phyloP scores from a whole-genome alignment of 2,329 filamentous ascomycete genomes.

The Phialophora macrospora region DNA sequence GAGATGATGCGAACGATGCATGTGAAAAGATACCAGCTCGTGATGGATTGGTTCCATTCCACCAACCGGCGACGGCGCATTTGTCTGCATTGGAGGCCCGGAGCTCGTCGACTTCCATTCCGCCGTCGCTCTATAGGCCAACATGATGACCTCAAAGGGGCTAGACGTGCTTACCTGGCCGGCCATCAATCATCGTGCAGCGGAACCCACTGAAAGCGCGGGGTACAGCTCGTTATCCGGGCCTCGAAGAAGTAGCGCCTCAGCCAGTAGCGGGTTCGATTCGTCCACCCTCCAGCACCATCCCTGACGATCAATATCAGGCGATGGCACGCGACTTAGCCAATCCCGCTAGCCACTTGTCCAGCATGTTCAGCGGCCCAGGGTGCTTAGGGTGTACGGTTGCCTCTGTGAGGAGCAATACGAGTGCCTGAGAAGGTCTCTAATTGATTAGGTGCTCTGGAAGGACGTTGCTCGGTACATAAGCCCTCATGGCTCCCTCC shows the following conservation, averaged over 20 bases:
- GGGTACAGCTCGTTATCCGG: slow-evolving; percentile 9
- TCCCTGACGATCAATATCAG: neutral
- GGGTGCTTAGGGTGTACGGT: neutral
- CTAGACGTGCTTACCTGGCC: neutral
- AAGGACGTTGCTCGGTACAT: neutral
- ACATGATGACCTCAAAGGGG: neutral
- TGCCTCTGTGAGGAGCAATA: neutral
- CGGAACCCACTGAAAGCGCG: neutral
- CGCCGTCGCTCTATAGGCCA: neutral
- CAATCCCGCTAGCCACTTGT: neutral
- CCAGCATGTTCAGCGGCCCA: neutral
- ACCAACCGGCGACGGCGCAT: neutral
- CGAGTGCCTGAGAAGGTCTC: neutral
- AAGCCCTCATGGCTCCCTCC: neutral
- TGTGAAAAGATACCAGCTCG: neutral
- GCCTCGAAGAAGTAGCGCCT: too few relatives aligned
- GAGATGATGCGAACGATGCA: neutral
- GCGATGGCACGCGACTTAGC: neutral
- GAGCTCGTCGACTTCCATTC: neutral
- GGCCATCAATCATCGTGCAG: neutral
- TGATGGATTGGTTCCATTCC: too few relatives aligned
- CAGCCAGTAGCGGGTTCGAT: neutral
- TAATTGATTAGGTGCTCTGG: neutral
- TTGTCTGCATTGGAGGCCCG: neutral
- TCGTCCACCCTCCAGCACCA: neutral